Evolutionary conservation across 495 filamentous ascomycete species (phyloP).

Genomic region (Lophium mytilinum): DNA sequence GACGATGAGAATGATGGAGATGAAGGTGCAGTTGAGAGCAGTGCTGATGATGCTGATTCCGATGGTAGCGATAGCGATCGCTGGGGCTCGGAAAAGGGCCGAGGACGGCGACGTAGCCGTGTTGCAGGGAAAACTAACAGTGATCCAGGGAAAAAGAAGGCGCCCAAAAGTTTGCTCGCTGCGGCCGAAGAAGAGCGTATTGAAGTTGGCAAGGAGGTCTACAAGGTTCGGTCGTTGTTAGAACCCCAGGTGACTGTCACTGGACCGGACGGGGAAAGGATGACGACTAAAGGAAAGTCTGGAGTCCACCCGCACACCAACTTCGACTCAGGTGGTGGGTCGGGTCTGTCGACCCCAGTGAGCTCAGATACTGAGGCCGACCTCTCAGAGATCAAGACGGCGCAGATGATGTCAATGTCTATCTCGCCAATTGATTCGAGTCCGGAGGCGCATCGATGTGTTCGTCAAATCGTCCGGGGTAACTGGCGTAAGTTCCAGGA

Average conservation of each 20-base stretch:
- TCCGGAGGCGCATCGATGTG: constrained; percentile 65
- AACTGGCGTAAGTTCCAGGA: constrained; percentile 66
- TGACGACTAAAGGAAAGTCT: constrained; percentile 45
- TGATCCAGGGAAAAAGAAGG: constrained; percentile 17
- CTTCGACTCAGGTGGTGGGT: constrained; percentile 57
- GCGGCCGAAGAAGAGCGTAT: constrained; percentile 72
- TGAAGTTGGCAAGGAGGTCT: constrained; percentile 34
- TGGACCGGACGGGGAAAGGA: constrained; percentile 49
- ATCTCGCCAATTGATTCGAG: constrained; percentile 70
- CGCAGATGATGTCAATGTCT: constrained; percentile 72
- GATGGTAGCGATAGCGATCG: constrained; percentile 40
- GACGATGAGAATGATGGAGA: constrained; percentile 61
- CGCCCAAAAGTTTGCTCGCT: constrained; percentile 51
- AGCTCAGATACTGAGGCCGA: constrained; percentile 84
- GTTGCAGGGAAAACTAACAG: constrained; percentile 19
- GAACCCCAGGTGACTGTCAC: constrained; percentile 59
- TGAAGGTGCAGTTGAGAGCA: constrained; percentile 39
- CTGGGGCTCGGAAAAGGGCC: constrained; percentile 27
- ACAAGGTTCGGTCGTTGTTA: constrained; percentile 50
- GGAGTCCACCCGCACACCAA: constrained; percentile 74
- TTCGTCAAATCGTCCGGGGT: constrained; percentile 83
- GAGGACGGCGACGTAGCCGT: constrained; percentile 30
- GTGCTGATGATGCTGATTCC: constrained; percentile 22
- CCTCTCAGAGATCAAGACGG: constrained; percentile 70
- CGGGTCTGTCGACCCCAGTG: constrained; percentile 65